Evolutionary conservation across 2,329 filamentous ascomycete species (phyloP).

Genomic region (Alternaria ventricosa): DNA sequence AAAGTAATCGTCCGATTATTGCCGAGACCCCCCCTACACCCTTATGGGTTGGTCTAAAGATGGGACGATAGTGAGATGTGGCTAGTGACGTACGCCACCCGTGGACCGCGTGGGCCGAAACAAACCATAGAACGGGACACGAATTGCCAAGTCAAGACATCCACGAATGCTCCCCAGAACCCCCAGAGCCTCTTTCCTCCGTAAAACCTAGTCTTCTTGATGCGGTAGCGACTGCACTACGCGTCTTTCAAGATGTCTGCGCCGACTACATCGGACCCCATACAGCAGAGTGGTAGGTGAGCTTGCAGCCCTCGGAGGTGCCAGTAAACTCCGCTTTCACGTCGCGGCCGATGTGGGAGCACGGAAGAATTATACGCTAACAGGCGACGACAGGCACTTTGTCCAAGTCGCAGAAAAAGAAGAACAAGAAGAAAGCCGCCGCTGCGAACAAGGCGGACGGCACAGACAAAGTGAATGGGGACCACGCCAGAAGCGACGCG

Average conservation of each 20-base stretch:
- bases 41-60: not conserved
- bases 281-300: constrained; percentile 47
- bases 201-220: not conserved
- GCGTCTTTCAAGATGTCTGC: constrained; percentile 38
- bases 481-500: constrained; percentile 27
- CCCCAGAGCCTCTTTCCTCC: constrained; percentile 4
- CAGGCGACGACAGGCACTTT: constrained; percentile 27
- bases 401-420: constrained; percentile 50
- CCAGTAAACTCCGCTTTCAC: constrained; percentile 13
- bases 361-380: constrained; percentile 22
- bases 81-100: constrained; percentile 34
- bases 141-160: constrained; percentile 46
- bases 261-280: constrained; percentile 31
- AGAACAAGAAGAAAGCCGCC: constrained; percentile 48
- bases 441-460: constrained; percentile 36
- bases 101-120: constrained; percentile 30
- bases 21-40: too few relatives aligned
- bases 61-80: constrained; percentile 14
- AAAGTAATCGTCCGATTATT: too few relatives aligned
- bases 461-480: constrained; percentile 33
- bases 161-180: constrained; percentile 29
- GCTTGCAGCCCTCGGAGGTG: constrained; percentile 29
- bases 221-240: constrained; percentile 16
- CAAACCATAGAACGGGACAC: constrained; percentile 43
- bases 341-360: not conserved